Base-by-base conservation (phyloP, 192 early-diverging fungal genomes). In the Umbelopsis isabellina region DNA sequence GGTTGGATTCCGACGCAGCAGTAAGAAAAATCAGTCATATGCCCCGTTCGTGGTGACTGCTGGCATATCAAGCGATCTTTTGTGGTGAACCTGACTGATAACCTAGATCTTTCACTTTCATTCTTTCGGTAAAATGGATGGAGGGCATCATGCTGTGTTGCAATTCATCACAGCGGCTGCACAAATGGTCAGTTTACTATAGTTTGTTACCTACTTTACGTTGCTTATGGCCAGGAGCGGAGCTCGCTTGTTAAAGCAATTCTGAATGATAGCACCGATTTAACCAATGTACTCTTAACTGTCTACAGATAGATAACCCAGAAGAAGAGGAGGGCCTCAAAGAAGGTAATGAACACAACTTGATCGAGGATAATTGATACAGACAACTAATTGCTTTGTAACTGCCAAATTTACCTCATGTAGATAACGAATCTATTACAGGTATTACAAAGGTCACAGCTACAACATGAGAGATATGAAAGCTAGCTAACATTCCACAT, bases 151-250 rank as follows among this genome's bases (percentile, higher is more conserved):
- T 49, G 68, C 67, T n/a, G 69, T 79, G 44, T 49, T 79, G 33
- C 78, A 79, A 53, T 72, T 79, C 71, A 66, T 79, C 21, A 72
- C 78, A 46, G 74, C 73, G 12, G 78, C 78, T 53, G 78, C 74
- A 5, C 66, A 72, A 72, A 67, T 70, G 6, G 78, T 78, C 70
- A 70, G 61, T 61, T 20, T 27, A 15, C 44, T 13, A 22, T n/a
- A 35, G 16, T n/a, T 48, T 67, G 25, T 16, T 25, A 22, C 8
- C 16, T 44, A 13, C 47, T n/a, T n/a, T 20, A n/a, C 46, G 22
- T 49, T 20, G n/a, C 12, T 11, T 22, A 12, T 52, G 6, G 48
- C 67, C 16, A 27, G 33, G 48, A 41, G 67, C 45, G 49, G 33
- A 69, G 49, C 47, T 41, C 41, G 10, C 25, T 49, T 49, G 18